Evolutionary conservation across 768 basidiomycete genomes (phyloP).

Genomic region (Amanita brunnescens): DNA sequence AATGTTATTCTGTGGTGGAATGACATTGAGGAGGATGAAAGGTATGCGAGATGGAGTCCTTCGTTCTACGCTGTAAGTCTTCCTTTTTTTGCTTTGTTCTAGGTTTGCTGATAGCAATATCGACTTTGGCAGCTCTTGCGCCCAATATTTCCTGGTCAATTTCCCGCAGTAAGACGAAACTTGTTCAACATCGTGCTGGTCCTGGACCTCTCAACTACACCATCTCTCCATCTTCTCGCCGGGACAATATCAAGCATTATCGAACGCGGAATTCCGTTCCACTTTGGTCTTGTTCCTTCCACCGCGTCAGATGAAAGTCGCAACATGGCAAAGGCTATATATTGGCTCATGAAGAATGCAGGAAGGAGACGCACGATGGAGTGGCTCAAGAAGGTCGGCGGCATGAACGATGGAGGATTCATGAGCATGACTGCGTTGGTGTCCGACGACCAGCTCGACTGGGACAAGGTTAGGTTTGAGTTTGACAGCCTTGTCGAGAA

Average conservation of each 20-base stretch:
- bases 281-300: conserved; percentile 82
- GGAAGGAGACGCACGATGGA: conserved; percentile 56
- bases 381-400: conserved; percentile 52
- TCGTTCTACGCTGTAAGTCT: conserved; percentile 41
- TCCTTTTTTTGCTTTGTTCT: background rate
- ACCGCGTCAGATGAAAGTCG: conserved; percentile 46
- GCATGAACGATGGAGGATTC: conserved; percentile 10
- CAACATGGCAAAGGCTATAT: conserved; percentile 67
- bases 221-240: conserved; percentile 53
- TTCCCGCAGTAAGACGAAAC: conserved; percentile 68
- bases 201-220: conserved; percentile 65
- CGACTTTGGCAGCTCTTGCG: conserved; percentile 51
- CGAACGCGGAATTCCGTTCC: conserved; percentile 60
- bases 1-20: conserved; percentile 81
- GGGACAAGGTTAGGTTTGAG: background rate
- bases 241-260: conserved; percentile 64
- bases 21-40: conserved; percentile 75
- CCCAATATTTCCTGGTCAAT: conserved; percentile 71
- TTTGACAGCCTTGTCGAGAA: conserved; percentile 23
- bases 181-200: conserved; percentile 77
- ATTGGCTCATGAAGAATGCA: conserved; percentile 52
- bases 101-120: too few species aligned
- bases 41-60: conserved; percentile 44
- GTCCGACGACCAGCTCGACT: background rate
- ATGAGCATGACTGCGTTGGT: background rate